Percentiles rank a stretch among this genome's conserved stretches.
Conservation (phyloP, 192 early-diverging fungal species). For the Backusella tuberculispora region DNA sequence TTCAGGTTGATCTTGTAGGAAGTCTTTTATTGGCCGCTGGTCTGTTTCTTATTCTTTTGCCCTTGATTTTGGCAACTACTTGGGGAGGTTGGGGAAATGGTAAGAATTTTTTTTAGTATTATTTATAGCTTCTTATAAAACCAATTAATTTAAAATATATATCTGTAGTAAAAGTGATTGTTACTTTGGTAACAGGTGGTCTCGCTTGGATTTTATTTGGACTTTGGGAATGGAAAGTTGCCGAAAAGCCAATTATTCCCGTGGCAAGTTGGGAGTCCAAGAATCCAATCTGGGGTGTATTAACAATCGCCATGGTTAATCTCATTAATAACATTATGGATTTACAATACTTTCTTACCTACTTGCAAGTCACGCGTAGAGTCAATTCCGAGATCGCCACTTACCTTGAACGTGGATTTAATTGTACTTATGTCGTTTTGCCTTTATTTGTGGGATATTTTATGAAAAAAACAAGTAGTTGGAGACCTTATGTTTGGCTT, state of each 20-base stretch:
- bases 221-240: constrained; percentile 25
- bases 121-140: not conserved
- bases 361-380: constrained; percentile 25
- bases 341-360: constrained; percentile 22
- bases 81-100: constrained; percentile 25
- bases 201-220: constrained; percentile 16
- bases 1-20: constrained; percentile 20
- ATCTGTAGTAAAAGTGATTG: not conserved
- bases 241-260: constrained; percentile 21
- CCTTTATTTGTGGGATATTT: constrained; percentile 22
- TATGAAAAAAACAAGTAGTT: constrained; percentile 15
- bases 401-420: constrained; percentile 27
- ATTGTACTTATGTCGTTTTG: constrained; percentile 14
- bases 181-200: constrained; percentile 22
- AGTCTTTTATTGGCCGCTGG: constrained; percentile 21
- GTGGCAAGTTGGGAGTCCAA: constrained; percentile 13
- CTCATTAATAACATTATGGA: constrained; percentile 16
- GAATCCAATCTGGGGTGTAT: constrained; percentile 20
- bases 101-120: not conserved
- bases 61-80: constrained; percentile 21
- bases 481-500: constrained; percentile 24
- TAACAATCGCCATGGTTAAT: constrained; percentile 18
- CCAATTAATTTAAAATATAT: not conserved
- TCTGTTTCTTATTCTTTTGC: constrained; percentile 28
- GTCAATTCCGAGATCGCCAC: constrained; percentile 20